Conservation (phyloP, 2,329 filamentous ascomycete species). For the Orbilia blumenaviensis region DNA sequence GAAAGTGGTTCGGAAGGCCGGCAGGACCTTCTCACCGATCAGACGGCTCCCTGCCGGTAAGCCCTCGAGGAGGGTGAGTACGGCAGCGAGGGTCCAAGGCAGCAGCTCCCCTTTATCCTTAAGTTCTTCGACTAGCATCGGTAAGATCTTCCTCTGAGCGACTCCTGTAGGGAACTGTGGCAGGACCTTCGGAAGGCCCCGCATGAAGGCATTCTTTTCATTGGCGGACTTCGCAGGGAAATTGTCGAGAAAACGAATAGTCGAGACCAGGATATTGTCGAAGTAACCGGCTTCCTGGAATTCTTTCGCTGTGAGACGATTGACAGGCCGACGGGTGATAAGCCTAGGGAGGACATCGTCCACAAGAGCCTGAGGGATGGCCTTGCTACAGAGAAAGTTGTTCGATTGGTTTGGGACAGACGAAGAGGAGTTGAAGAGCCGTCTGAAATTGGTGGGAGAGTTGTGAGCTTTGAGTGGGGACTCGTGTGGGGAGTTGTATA, state of each 20-base stretch:
- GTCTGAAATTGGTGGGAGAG: slow-evolving; percentile 84
- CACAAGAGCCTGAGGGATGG: slow-evolving; percentile 80
- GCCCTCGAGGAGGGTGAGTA: slow-evolving; percentile 86
- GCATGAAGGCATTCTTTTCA: slow-evolving; percentile 91
- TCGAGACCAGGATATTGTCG: slow-evolving; percentile 94
- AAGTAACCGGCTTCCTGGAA: slow-evolving; percentile 97
- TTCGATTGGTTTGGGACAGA: slow-evolving; percentile 81
- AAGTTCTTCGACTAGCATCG: slow-evolving; percentile 87
- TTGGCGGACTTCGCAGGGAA: slow-evolving; percentile 89
- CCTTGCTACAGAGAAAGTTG: slow-evolving; percentile 81
- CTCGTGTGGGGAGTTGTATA: slow-evolving; percentile 92
- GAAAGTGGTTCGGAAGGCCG: slow-evolving; percentile 84
- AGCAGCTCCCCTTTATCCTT: slow-evolving; percentile 85
- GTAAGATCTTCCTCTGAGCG: slow-evolving; percentile 91
- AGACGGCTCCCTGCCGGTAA: slow-evolving; percentile 79
- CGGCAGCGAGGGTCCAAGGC: slow-evolving; percentile 84
- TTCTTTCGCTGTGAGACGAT: slow-evolving; percentile 84
- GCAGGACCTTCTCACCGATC: slow-evolving; percentile 87
- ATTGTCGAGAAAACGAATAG: slow-evolving; percentile 90
- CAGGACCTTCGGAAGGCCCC: slow-evolving; percentile 84
- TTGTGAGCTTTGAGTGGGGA: slow-evolving; percentile 85
- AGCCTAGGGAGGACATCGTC: slow-evolving; percentile 81
- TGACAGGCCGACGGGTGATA: slow-evolving; percentile 85
- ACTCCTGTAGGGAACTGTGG: slow-evolving; percentile 93
- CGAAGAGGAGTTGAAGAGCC: slow-evolving; percentile 79